A percentile compares a stretch with the other conserved stretches of the same genome.
These are phyloP conservation scores for Seiridium cupressi DNA, from an alignment of 2,329 filamentous ascomycete genomes.

Conservation along the genomic window DNA sequence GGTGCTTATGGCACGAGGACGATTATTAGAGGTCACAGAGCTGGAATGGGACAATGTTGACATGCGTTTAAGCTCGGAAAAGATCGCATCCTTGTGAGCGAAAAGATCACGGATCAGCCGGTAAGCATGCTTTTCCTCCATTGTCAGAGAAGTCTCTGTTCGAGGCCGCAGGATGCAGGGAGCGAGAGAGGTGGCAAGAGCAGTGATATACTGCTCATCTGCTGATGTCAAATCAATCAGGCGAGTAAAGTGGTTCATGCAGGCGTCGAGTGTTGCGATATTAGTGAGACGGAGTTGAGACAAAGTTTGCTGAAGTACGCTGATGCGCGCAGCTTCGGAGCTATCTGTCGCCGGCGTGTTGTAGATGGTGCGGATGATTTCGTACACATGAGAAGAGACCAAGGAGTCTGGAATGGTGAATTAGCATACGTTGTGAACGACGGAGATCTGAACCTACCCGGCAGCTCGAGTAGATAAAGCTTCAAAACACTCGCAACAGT, in stretches of 20 bases:
- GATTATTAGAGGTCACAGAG: conserved; percentile 49
- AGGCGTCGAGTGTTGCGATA: conserved; percentile 96
- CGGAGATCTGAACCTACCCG: conserved; percentile 58
- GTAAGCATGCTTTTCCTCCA: conserved; percentile 93
- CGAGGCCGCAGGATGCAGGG: conserved; percentile 87
- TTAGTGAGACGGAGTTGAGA: conserved; percentile 93
- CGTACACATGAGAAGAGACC: conserved; percentile 96
- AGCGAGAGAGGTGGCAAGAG: conserved; percentile 72
- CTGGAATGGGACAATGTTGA: conserved; percentile 67
- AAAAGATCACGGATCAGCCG: conserved; percentile 90
- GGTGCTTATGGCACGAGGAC: conserved; percentile 85
- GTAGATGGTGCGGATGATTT: conserved; percentile 98
- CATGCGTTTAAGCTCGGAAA: conserved; percentile 91
- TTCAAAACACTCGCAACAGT: conserved; percentile 92
- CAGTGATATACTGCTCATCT: conserved; percentile 78
- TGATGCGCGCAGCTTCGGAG: conserved; percentile 75
- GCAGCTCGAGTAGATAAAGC: conserved; percentile 90
- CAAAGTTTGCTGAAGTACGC: conserved; percentile 92
- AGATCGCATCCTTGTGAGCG: conserved; percentile 90
- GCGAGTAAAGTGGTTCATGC: conserved; percentile 97
- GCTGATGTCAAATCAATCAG: conserved; percentile 95
- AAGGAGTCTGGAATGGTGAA: conserved; percentile 70
- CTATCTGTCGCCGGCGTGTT: conserved; percentile 74
- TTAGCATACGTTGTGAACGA: conserved; percentile 21
- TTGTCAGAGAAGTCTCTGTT: conserved; percentile 82